Evolutionary conservation across 257 asterid species (phyloP).

Genomic region (Solanum medicagineum): DNA sequence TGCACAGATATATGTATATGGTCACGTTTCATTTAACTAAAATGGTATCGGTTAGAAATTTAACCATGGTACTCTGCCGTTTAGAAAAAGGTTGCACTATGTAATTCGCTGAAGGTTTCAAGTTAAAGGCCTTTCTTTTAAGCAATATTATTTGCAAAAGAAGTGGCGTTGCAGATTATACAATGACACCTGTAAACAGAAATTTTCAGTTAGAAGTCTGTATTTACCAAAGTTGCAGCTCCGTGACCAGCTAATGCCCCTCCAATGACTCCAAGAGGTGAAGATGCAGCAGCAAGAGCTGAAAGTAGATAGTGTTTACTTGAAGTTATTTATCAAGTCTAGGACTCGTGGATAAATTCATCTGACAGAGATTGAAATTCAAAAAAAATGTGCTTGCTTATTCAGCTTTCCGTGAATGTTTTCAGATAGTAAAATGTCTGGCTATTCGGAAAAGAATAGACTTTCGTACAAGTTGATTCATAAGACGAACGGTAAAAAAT

Average conservation of each 20-base stretch:
- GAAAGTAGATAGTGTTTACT: conserved; percentile 5
- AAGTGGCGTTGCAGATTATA: neutral
- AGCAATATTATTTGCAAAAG: neutral
- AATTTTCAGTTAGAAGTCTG: neutral
- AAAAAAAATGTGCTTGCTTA: neutral
- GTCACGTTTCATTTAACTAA: neutral
- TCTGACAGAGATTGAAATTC: neutral
- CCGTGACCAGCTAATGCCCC: conserved; percentile 98
- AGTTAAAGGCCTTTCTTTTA: neutral
- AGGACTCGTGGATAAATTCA: neutral
- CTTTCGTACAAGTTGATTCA: neutral
- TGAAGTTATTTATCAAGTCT: neutral
- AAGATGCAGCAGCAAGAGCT: conserved; percentile 99
- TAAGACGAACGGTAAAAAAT: neutral
- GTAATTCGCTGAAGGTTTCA: neutral
- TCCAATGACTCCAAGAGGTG: conserved; percentile 95
- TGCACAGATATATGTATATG: neutral
- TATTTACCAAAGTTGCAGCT: conserved; percentile 66
- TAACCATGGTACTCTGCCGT: neutral
- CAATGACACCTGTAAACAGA: neutral
- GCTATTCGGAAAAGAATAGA: neutral
- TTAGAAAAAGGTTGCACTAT: neutral
- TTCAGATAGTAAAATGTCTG: neutral
- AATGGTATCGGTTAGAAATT: neutral
- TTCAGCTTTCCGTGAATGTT: neutral